Conservation (phyloP, 1,139 yeast genomes). For the Kurtzmaniella quercitrusa region DNA sequence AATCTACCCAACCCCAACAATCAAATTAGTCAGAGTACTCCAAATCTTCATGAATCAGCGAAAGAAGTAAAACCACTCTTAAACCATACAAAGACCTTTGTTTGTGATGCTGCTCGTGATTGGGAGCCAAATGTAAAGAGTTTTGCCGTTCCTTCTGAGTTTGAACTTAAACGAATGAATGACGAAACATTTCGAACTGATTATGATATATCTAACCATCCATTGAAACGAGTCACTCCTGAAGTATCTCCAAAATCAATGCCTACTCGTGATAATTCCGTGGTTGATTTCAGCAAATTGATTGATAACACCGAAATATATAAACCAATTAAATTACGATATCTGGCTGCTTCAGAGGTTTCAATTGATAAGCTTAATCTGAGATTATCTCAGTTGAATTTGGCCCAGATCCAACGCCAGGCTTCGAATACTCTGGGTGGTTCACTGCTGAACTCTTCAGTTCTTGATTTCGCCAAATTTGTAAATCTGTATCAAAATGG, state of each 20-base stretch:
- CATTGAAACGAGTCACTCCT: conserved; percentile 36
- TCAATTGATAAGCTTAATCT: conserved; percentile 38
- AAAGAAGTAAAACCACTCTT: not conserved
- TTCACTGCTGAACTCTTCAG: conserved; percentile 14
- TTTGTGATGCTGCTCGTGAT: conserved; percentile 38
- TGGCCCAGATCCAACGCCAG: conserved; percentile 24
- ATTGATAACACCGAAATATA: conserved; percentile 34
- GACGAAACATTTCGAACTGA: conserved; percentile 34
- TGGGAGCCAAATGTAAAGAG: conserved; percentile 36
- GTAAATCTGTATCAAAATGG: conserved; percentile 13
- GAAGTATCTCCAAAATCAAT: conserved; percentile 43
- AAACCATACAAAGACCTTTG: conserved; percentile 7
- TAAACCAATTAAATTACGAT: conserved; percentile 37
- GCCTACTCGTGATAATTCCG: conserved; percentile 41
- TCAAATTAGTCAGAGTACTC: not conserved
- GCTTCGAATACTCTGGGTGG: conserved; percentile 20
- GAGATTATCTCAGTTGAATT: conserved; percentile 35
- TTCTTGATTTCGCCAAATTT: conserved; percentile 26
- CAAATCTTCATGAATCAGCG: not conserved
- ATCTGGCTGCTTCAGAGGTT: conserved; percentile 37
- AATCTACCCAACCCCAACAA: not conserved
- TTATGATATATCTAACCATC: conserved; percentile 29
- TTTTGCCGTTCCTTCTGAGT: conserved; percentile 20
- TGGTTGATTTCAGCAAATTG: conserved; percentile 39
- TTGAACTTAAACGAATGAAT: conserved; percentile 35